Conservation (phyloP, 768 basidiomycete genomes). For the Hericium alpestre region DNA sequence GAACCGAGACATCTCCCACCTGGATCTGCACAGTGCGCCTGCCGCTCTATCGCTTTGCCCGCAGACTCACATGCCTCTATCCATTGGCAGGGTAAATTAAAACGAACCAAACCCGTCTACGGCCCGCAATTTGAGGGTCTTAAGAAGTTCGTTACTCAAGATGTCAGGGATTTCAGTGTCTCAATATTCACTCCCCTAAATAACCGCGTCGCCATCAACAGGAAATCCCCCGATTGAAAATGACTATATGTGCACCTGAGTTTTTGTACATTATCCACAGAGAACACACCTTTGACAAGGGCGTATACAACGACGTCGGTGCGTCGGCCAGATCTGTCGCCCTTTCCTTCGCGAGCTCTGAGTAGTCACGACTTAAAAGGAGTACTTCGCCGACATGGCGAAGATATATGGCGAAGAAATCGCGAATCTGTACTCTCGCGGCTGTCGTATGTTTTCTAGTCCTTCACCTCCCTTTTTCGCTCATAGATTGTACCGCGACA, state of each 20-base stretch:
- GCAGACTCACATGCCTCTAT: too few relatives aligned
- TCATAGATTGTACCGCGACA: not conserved
- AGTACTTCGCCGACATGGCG: not conserved
- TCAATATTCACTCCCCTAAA: too few relatives aligned
- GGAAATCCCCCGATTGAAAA: not conserved
- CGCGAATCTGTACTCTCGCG: not conserved
- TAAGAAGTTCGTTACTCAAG: not conserved
- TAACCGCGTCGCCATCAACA: not conserved
- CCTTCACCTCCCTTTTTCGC: not conserved
- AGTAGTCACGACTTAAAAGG: not conserved
- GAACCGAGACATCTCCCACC: not conserved
- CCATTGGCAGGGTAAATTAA: not conserved
- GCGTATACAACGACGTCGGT: not conserved
- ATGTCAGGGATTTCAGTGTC: not conserved
- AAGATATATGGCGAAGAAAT: not conserved
- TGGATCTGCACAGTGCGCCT: not conserved
- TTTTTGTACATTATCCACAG: not conserved
- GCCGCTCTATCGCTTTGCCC: too few relatives aligned
- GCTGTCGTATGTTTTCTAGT: not conserved
- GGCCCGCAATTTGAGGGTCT: not conserved
- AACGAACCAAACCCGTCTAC: not conserved
- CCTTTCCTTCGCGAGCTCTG: not conserved
- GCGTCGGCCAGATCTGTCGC: not conserved
- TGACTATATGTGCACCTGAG: not conserved
- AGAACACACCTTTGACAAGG: not conserved